phyloP scores from a whole-genome alignment of 2,329 filamentous ascomycete genomes.

The Penicillium janthinellum region DNA sequence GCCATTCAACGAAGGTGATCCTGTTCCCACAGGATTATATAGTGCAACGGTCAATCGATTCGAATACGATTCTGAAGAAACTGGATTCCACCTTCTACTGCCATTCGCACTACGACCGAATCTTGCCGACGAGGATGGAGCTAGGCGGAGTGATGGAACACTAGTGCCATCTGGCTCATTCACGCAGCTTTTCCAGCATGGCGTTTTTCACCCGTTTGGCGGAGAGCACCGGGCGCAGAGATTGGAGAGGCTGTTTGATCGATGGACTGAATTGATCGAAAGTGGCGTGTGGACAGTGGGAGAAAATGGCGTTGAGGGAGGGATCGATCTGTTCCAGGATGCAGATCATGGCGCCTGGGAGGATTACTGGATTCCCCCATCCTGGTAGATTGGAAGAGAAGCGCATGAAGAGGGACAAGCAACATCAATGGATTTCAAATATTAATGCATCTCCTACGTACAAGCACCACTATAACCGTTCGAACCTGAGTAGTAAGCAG shows the following conservation, averaged over 20 bases:
- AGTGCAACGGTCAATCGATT: conserved; percentile 27
- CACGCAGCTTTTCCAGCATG: conserved; percentile 37
- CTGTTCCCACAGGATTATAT: conserved; percentile 23
- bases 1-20: too few relatives aligned
- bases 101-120: conserved; percentile 13
- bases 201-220: conserved; percentile 27
- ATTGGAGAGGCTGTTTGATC: conserved; percentile 21
- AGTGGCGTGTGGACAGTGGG: conserved; percentile 24
- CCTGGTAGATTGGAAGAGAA: neutral
- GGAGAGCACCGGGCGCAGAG: conserved; percentile 16
- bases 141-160: conserved; percentile 29
- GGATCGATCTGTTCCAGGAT: conserved; percentile 19
- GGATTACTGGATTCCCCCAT: conserved; percentile 18
- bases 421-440: too few relatives aligned
- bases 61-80: conserved; percentile 23
- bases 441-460: too few relatives aligned
- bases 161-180: conserved; percentile 14
- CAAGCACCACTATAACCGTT: too few relatives aligned
- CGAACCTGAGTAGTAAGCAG: too few relatives aligned
- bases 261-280: conserved; percentile 19
- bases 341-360: conserved; percentile 11
- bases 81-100: conserved; percentile 30
- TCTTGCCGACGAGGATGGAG: conserved; percentile 20
- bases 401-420: too few relatives aligned
- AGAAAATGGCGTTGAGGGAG: conserved; percentile 20